These are phyloP conservation scores for Yamadazyma atmosphaerica DNA, from an alignment of 1,139 yeast species.

Conservation along the genomic window DNA sequence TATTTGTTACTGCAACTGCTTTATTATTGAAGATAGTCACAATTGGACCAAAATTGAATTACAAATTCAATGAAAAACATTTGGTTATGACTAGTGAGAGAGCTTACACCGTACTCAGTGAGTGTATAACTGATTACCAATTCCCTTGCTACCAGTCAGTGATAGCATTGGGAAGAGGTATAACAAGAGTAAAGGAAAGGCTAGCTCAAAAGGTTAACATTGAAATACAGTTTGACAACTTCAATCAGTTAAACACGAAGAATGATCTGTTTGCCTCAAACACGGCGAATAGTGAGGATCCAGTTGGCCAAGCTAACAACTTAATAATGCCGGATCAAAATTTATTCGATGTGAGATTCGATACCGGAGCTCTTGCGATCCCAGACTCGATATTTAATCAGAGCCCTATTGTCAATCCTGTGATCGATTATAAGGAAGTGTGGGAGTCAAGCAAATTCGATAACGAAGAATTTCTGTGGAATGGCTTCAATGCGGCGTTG, in stretches of 20 bases:
- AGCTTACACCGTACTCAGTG: slow-evolving; percentile 2
- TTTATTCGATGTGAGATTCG: slow-evolving; percentile 3
- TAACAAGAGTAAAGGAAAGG: slow-evolving; percentile 5
- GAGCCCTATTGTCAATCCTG: slow-evolving; percentile 1
- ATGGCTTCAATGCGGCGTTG: slow-evolving; percentile 9
- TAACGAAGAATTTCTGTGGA: slow-evolving; percentile 6
- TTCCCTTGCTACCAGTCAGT: slow-evolving; percentile 5
- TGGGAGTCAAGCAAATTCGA: slow-evolving; percentile 8
- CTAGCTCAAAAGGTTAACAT: not conserved
- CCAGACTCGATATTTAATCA: not conserved
- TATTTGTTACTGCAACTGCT: slow-evolving; percentile 10
- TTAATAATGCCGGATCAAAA: not conserved
- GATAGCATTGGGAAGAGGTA: slow-evolving; percentile 5
- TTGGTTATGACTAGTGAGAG: slow-evolving; percentile 6
- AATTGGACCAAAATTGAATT: slow-evolving; percentile 3
- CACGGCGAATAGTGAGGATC: not conserved
- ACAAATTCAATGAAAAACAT: slow-evolving; percentile 6
- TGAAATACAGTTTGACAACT: not conserved
- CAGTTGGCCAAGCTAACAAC: not conserved
- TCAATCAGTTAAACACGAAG: not conserved
- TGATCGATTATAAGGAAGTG: slow-evolving; percentile 6
- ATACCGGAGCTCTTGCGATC: not conserved
- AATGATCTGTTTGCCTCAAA: not conserved
- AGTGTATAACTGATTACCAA: slow-evolving; percentile 3
- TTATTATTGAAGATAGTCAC: slow-evolving; percentile 9